phyloP scores from a whole-genome alignment of 306 rosid genomes.

The Pachyrhizus erosus region DNA sequence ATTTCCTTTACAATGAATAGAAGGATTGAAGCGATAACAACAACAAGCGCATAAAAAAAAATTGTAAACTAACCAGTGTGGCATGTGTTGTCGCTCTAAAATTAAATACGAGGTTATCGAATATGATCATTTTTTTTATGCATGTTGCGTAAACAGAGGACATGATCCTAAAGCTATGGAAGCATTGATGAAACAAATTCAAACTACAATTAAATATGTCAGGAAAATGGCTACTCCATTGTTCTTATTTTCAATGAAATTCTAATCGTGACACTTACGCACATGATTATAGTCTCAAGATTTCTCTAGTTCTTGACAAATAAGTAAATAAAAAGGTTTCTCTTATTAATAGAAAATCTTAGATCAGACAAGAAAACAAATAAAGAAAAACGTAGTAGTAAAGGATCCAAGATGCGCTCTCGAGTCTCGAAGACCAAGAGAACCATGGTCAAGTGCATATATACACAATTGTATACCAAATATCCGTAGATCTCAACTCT shows the following conservation, averaged over 20 bases:
- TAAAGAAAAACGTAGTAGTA: background rate
- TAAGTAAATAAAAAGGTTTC: background rate
- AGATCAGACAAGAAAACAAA: background rate
- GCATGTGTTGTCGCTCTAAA: constrained; percentile 2
- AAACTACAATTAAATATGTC: constrained; percentile 19
- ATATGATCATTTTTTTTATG: constrained; percentile 30
- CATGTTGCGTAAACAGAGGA: constrained; percentile 48
- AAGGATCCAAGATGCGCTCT: constrained; percentile 45
- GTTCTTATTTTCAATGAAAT: constrained; percentile 6
- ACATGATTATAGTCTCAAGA: background rate
- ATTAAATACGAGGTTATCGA: constrained; percentile 31
- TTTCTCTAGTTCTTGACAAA: background rate
- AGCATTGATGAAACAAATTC: constrained; percentile 40
- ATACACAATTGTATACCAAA: background rate
- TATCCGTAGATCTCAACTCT: constrained; percentile 31
- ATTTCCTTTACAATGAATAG: too few relatives aligned
- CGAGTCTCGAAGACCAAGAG: constrained; percentile 5
- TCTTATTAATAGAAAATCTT: background rate
- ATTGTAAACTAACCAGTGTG: background rate
- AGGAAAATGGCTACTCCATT: background rate
- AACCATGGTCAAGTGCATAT: constrained; percentile 42
- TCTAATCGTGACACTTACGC: background rate
- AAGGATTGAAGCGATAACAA: background rate
- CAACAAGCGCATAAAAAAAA: background rate
- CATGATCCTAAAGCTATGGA: constrained; percentile 61